Evolutionary conservation across 345 rosid species (phyloP).

Genomic region (Mallotus nudiflorus): DNA sequence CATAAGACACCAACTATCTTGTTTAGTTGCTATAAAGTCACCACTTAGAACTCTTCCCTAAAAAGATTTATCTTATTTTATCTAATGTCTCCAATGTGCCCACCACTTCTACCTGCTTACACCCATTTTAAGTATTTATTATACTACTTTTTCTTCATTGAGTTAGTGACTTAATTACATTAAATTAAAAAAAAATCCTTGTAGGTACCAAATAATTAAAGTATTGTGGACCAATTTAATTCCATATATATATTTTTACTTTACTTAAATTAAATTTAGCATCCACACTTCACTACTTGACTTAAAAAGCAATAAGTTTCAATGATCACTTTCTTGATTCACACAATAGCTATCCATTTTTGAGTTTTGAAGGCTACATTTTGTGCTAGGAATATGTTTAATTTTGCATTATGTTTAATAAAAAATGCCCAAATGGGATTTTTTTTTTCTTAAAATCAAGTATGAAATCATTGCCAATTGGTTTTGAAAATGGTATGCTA

Average conservation of each 20-base stretch:
- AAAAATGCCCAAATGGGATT: too few species aligned
- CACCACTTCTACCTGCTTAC: background rate
- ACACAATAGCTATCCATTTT: background rate
- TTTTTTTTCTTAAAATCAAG: too few species aligned
- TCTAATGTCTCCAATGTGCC: slow-evolving; percentile 19
- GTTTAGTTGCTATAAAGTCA: slow-evolving; percentile 22
- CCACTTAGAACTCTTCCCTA: slow-evolving; percentile 10
- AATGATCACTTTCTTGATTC: background rate
- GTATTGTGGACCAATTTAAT: background rate
- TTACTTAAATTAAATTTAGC: too few species aligned
- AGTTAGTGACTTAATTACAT: background rate
- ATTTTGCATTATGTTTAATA: too few species aligned
- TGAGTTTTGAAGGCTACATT: background rate
- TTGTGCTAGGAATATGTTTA: background rate
- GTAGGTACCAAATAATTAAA: slow-evolving; percentile 1
- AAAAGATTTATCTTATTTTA: background rate
- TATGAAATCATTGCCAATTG: background rate
- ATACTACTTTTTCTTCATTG: background rate
- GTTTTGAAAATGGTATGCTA: background rate
- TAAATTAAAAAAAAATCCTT: background rate
- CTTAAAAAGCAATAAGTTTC: background rate
- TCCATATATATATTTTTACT: background rate
- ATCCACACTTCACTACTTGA: slow-evolving; percentile 1
- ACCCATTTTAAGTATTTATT: background rate
- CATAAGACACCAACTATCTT: slow-evolving; percentile 5